A percentile compares a stretch with the other conserved stretches of the same genome.
phyloP scores from a whole-genome alignment of 768 basidiomycete species.

The Xanthoconium stramineum region DNA sequence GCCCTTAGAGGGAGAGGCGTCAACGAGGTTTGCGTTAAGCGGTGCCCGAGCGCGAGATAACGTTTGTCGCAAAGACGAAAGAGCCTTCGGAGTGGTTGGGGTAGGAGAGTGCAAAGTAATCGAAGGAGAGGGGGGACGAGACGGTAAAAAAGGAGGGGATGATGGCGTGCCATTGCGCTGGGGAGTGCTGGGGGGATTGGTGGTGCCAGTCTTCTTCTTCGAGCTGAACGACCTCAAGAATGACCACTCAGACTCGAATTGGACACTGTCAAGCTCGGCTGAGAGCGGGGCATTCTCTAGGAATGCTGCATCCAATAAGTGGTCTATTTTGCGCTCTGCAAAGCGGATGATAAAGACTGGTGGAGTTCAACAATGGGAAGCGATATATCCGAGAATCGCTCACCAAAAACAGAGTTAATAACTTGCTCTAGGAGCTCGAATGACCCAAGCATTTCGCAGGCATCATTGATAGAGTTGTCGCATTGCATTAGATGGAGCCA shows the following conservation, averaged over 20 bases:
- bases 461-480: constrained; percentile 71
- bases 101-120: constrained; percentile 40
- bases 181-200: constrained; percentile 28
- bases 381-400: constrained; percentile 12
- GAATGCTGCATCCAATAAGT: constrained; percentile 75
- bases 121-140: constrained; percentile 53
- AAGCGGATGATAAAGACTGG: constrained; percentile 93
- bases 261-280: constrained; percentile 73
- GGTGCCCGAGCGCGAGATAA: constrained; percentile 56
- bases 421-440: constrained; percentile 88
- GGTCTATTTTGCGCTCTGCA: constrained; percentile 85
- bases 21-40: constrained; percentile 48
- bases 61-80: constrained; percentile 68
- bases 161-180: constrained; percentile 39
- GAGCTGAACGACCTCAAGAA: constrained; percentile 71
- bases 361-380: constrained; percentile 1
- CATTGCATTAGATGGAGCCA: constrained; percentile 91
- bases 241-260: constrained; percentile 97
- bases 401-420: constrained; percentile 92
- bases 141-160: constrained; percentile 46
- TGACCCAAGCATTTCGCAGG: constrained; percentile 81
- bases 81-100: constrained; percentile 48
- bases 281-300: constrained; percentile 81
- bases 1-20: constrained; percentile 41
- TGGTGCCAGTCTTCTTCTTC: constrained; percentile 48